Conservation (phyloP, 164 flowering plant species). For the Macadamia integrifolia region DNA sequence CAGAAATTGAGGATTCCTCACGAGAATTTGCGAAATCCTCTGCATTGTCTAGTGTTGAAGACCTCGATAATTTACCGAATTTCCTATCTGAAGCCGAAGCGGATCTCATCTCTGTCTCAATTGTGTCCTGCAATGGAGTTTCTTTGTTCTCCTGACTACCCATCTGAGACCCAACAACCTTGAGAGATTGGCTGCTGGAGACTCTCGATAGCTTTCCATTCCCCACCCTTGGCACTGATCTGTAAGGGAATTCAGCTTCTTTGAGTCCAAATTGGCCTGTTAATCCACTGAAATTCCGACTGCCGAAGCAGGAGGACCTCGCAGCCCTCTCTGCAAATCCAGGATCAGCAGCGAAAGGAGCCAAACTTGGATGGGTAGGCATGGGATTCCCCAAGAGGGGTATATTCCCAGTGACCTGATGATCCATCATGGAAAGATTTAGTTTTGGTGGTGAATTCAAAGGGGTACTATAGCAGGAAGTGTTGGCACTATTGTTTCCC, state of each 20-base stretch:
- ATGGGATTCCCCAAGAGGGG: constrained; percentile 23
- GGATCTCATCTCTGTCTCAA: constrained; percentile 23
- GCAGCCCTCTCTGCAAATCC: constrained; percentile 90
- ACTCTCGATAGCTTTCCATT: constrained; percentile 48
- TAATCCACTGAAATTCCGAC: constrained; percentile 36
- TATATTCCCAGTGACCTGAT: constrained; percentile 23
- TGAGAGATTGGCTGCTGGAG: constrained; percentile 53
- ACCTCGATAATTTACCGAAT: constrained; percentile 18
- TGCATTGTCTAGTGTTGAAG: constrained; percentile 26
- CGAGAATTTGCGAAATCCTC: constrained; percentile 16
- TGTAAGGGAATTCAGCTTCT: constrained; percentile 26
- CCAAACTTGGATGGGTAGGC: constrained; percentile 26
- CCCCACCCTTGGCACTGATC: constrained; percentile 22
- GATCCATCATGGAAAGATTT: constrained; percentile 37
- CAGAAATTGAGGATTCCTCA: constrained; percentile 24
- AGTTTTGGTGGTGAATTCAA: constrained; percentile 70
- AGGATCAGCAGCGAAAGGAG: constrained; percentile 59
- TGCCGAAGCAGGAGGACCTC: constrained; percentile 63
- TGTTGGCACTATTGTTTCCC: constrained; percentile 29
- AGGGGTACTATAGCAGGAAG: constrained; percentile 54
- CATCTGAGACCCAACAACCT: constrained; percentile 38
- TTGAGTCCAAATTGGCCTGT: constrained; percentile 27
- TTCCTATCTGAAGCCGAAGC: constrained; percentile 19
- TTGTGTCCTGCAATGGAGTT: constrained; percentile 15
- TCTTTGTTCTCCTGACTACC: constrained; percentile 18